These are phyloP conservation scores for Colletotrichum paranaense DNA, from an alignment of 2,329 filamentous ascomycete species.

Conservation along the genomic window DNA sequence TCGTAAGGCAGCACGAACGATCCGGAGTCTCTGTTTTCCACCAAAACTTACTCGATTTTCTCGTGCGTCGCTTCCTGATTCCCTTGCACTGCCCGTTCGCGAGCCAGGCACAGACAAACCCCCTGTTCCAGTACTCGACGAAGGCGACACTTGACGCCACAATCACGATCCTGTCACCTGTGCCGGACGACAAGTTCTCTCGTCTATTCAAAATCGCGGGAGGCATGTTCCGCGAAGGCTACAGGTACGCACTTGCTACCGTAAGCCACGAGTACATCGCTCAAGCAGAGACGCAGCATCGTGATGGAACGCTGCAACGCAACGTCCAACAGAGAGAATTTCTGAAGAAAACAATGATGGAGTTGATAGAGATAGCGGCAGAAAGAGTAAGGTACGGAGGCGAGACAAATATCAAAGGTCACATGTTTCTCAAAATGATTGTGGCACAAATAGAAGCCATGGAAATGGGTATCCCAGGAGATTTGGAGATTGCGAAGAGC, in stretches of 20 bases:
- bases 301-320: slow-evolving; percentile 36
- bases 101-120: slow-evolving; percentile 53
- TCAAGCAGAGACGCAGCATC: slow-evolving; percentile 42
- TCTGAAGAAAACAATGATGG: neutral
- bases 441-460: slow-evolving; percentile 43
- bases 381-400: neutral
- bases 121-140: slow-evolving; percentile 50
- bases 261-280: slow-evolving; percentile 51
- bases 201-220: slow-evolving; percentile 50
- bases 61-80: slow-evolving; percentile 65
- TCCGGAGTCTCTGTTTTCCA: slow-evolving; percentile 50
- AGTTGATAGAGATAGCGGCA: neutral
- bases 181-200: slow-evolving; percentile 49
- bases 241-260: slow-evolving; percentile 46
- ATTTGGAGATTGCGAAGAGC: slow-evolving; percentile 43
- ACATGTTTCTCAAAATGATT: neutral
- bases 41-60: slow-evolving; percentile 61
- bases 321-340: neutral
- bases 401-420: neutral
- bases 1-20: slow-evolving; percentile 36
- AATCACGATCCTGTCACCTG: slow-evolving; percentile 16
- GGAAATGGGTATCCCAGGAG: slow-evolving; percentile 40
- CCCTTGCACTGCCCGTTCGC: slow-evolving; percentile 64
- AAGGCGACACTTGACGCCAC: neutral
- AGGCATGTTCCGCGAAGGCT: slow-evolving; percentile 54